Base-by-base conservation (phyloP, 2,329 filamentous ascomycete species). In the Cytospora piceae region DNA sequence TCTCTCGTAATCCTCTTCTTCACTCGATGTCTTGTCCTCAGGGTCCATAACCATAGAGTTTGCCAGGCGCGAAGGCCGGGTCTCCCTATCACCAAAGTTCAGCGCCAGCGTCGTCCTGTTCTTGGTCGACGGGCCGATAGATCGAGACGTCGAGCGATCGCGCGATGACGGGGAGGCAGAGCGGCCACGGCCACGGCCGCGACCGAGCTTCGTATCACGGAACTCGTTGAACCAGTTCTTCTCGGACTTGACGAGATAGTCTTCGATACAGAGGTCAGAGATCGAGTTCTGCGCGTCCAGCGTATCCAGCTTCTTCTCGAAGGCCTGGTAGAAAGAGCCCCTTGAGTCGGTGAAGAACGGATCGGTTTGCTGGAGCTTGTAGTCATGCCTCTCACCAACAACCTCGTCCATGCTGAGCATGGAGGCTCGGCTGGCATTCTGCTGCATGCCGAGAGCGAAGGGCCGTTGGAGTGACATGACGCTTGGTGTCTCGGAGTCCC, bases 301-400 rank as follows among this genome's bases (percentile, higher is more conserved):
- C 2, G 75, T 73, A 29, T 85, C 81, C 1, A 90, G 80, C 72
- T 80, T 85, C 73, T 82, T 81, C 68, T 86, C 83, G 68, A 89
- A 90, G 2, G 77, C 80, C 66, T 79, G 79, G 69, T 85, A 87
- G 74, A 87, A 90, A 67, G 87, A 80, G 39, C 86, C 87, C 31
- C 81, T 85, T 55, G 83, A 82, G 73, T 90, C 88, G 5, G 84
- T 89, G 77, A 90, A 90, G 77, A 86, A 87, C 1, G 87, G 87
- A 69, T 88, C 86, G 0, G 90, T 85, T 67, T 89, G 86, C 72
- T 90, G 87, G 24, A 89, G 81, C 68, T 85, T 83, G 72, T 83
- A 87, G 71, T 88, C 83, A 59, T 83, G 83, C 72, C 87, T 86
- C 68, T 86, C 85, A 27, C 87, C 85, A 29, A 88, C 80, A 29